phyloP scores from a whole-genome alignment of 768 basidiomycete genomes.

The Tricholoma saponaceum region DNA sequence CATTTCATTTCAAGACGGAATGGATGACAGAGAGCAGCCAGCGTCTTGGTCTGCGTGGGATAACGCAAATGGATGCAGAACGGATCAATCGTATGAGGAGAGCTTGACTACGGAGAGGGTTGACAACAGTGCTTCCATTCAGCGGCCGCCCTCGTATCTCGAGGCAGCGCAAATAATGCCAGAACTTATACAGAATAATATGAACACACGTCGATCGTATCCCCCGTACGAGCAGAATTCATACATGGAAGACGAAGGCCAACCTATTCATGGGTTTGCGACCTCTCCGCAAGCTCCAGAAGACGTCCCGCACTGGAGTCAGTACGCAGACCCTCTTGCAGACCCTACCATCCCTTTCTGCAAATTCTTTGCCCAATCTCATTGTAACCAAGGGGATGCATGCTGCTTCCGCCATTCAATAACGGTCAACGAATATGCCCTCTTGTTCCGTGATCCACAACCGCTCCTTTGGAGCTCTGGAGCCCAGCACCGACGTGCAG shows the following conservation, averaged over 20 bases:
- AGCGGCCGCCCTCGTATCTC: not conserved
- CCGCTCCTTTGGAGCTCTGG: constrained; percentile 25
- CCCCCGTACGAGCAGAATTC: not conserved
- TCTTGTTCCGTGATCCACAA: constrained; percentile 35
- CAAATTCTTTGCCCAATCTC: constrained; percentile 34
- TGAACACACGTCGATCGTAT: not conserved
- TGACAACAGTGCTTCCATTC: not conserved
- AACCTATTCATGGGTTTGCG: not conserved
- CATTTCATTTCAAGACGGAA: not conserved
- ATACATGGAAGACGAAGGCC: constrained; percentile 7
- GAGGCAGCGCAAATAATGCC: not conserved
- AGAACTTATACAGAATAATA: not conserved
- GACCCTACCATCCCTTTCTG: constrained; percentile 32
- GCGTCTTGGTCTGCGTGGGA: not conserved
- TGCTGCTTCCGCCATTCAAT: constrained; percentile 40
- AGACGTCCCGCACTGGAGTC: constrained; percentile 33
- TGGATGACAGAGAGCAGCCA: not conserved
- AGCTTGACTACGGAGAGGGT: not conserved
- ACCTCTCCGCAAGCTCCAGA: constrained; percentile 19
- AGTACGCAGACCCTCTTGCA: constrained; percentile 38
- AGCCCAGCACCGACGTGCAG: not conserved
- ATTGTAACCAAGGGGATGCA: constrained; percentile 26
- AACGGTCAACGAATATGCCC: constrained; percentile 31
- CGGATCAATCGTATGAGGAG: not conserved
- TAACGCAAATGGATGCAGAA: not conserved